These are phyloP conservation scores for Cercophora scortea DNA, from an alignment of 495 filamentous ascomycete genomes.

Conservation along the genomic window DNA sequence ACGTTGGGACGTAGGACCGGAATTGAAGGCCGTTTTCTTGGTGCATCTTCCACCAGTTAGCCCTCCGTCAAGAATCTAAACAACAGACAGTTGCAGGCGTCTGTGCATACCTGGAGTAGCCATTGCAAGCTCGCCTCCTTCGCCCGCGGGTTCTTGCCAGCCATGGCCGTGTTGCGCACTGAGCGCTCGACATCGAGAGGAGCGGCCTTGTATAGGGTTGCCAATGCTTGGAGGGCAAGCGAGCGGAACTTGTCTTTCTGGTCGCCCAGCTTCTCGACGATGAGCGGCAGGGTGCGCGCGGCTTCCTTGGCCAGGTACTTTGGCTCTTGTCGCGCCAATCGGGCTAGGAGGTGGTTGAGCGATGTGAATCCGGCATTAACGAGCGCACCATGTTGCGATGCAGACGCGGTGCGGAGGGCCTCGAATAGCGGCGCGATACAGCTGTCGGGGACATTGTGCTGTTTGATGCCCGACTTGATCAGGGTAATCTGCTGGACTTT, in stretches of 20 bases:
- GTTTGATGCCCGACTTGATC: slow-evolving; percentile 82
- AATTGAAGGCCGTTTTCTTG: slow-evolving; percentile 70
- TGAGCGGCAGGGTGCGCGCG: slow-evolving; percentile 56
- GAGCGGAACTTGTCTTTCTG: slow-evolving; percentile 71
- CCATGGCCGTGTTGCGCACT: slow-evolving; percentile 69
- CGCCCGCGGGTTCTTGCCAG: slow-evolving; percentile 68
- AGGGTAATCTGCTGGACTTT: slow-evolving; percentile 63
- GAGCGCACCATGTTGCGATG: slow-evolving; percentile 61
- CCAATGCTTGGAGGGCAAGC: slow-evolving; percentile 63
- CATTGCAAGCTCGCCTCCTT: slow-evolving; percentile 81
- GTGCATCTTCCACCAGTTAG: slow-evolving; percentile 51
- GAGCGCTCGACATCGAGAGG: slow-evolving; percentile 67
- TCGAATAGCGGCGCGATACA: slow-evolving; percentile 68
- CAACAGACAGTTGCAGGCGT: neutral
- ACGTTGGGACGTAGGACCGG: slow-evolving; percentile 66
- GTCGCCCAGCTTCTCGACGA: slow-evolving; percentile 83
- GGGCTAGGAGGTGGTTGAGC: slow-evolving; percentile 75
- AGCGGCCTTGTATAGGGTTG: slow-evolving; percentile 62
- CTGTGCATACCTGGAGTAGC: slow-evolving; percentile 53
- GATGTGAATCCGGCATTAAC: slow-evolving; percentile 74
- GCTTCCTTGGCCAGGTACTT: slow-evolving; percentile 58
- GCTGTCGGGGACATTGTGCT: slow-evolving; percentile 71
- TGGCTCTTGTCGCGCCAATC: slow-evolving; percentile 73
- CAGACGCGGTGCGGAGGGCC: slow-evolving; percentile 57
- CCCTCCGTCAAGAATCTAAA: neutral